Base-by-base conservation (phyloP, 805 yeast genomes). In the Monosporozyma siamensis region DNA sequence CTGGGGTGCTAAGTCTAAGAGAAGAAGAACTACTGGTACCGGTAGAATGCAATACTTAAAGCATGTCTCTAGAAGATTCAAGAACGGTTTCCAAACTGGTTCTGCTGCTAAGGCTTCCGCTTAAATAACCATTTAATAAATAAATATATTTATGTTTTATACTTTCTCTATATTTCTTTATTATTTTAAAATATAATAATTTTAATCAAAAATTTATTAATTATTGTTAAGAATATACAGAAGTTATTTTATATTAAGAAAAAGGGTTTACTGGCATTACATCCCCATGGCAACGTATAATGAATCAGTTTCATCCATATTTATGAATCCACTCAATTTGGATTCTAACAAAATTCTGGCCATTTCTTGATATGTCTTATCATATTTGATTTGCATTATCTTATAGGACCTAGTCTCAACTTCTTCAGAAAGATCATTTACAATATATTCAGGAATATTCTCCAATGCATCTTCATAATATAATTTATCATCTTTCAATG, bases 11-110 rank as follows among this genome's bases (percentile, higher is more conserved):
- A 92, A 92, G 84, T 95, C 97, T 68, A 86, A 89, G 83, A 88
- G 98, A 87, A 88, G 98, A 86, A 83, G 84, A 74, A 92, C 98
- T 61, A 89, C 97, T 63, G 98, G 98, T 80, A 81, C 97, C 71
- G 98, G 98, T 76, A 94, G 98, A 78, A 86, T 87, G 94, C 78
- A 89, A 72, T 79, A 90, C 88, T 81, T 92, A 74, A 92, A 90
- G 80, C 82, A 80, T 74, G 95, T 92, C 64, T 75, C 92, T 62
- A 89, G 97, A 82, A 86, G 88, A 79, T 90, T 90, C 85, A 86
- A 89, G 85, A 90, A 90, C 82, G 95, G 88, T 71, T 92, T 92
- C 96, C 96, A 86, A 74, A 69, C 95, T 64, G 86, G 88, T 70
- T 76, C 71, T 59, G 78, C 80, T 61, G 34, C 45, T 44, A 71